phyloP scores from a whole-genome alignment of 2,329 filamentous ascomycete genomes.

The Cordyceps pruinosa region DNA sequence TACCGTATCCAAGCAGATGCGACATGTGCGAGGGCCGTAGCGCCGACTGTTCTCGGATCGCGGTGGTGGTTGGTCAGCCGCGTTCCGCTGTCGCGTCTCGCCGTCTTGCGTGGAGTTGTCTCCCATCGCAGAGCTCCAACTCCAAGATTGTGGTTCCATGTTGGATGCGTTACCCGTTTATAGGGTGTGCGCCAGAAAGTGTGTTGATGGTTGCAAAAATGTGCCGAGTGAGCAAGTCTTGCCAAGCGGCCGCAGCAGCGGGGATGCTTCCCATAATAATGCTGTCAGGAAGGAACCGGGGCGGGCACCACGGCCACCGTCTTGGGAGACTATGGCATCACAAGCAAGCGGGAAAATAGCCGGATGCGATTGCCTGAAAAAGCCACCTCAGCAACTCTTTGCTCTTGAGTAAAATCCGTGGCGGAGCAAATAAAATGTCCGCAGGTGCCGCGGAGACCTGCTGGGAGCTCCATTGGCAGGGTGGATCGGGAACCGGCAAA shows the following conservation, averaged over 20 bases:
- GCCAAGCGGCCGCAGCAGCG: not conserved
- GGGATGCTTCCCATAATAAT: slow-evolving; percentile 7
- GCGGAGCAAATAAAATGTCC: slow-evolving; percentile 8
- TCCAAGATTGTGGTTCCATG: slow-evolving; percentile 9
- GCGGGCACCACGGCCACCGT: not conserved
- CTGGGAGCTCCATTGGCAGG: not conserved
- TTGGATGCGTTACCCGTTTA: not conserved
- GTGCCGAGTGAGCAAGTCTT: not conserved
- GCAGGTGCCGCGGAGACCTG: not conserved
- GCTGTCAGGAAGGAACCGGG: slow-evolving; percentile 2
- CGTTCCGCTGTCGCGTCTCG: slow-evolving; percentile 6
- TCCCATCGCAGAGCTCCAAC: slow-evolving; percentile 9
- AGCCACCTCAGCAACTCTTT: slow-evolving; percentile 12
- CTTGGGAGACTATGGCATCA: slow-evolving; percentile 3
- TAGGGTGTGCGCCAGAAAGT: not conserved
- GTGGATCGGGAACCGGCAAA: slow-evolving; percentile 9
- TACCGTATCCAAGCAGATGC: slow-evolving; percentile 76
- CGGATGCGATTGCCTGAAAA: not conserved
- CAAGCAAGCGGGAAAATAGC: not conserved
- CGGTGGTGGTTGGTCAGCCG: not conserved
- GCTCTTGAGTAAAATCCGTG: not conserved
- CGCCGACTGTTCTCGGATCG: slow-evolving; percentile 26
- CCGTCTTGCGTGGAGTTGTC: not conserved
- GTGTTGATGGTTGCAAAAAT: slow-evolving; percentile 1
- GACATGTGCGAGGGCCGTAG: slow-evolving; percentile 70